These are phyloP conservation scores for Floccularia luteovirens DNA, from an alignment of 768 basidiomycete genomes.

Conservation along the genomic window DNA sequence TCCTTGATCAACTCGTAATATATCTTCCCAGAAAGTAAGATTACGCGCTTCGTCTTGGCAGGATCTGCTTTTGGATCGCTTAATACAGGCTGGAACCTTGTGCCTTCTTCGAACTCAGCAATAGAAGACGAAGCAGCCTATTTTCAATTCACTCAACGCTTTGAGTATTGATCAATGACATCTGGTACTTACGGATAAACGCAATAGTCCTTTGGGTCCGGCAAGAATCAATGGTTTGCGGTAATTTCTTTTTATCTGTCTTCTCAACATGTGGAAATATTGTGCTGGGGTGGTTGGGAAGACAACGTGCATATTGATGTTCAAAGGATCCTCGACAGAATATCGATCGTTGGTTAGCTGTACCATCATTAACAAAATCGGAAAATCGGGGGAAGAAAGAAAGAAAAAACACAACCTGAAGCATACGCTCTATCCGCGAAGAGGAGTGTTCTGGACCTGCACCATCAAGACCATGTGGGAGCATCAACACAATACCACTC, in stretches of 20 bases:
- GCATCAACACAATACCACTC: conserved; percentile 77
- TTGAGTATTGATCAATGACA: neutral
- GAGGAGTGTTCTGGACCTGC: conserved; percentile 94
- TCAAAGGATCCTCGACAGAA: conserved; percentile 24
- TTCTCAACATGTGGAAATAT: conserved; percentile 87
- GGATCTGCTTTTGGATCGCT: conserved; percentile 35
- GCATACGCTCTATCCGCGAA: conserved; percentile 78
- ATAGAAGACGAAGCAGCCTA: conserved; percentile 73
- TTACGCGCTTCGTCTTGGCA: conserved; percentile 47
- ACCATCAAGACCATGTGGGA: conserved; percentile 89
- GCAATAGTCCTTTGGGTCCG: conserved; percentile 76
- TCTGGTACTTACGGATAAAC: conserved; percentile 52
- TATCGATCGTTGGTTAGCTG: conserved; percentile 77
- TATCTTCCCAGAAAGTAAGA: conserved; percentile 75
- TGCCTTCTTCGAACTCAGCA: conserved; percentile 49
- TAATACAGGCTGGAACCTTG: conserved; percentile 63
- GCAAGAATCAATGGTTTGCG: conserved; percentile 83
- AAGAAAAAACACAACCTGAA: conserved; percentile 59
- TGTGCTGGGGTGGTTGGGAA: conserved; percentile 89
- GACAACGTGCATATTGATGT: conserved; percentile 79
- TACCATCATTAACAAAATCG: neutral
- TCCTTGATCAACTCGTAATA: conserved; percentile 83
- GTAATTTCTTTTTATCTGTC: conserved; percentile 81
- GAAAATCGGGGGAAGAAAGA: conserved; percentile 3
- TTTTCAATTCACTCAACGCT: neutral